A percentile compares a stretch with the other conserved stretches of the same genome.
These are phyloP conservation scores for Euphorbia celastroides DNA, from an alignment of 441 rosid genomes.

Conservation along the genomic window DNA sequence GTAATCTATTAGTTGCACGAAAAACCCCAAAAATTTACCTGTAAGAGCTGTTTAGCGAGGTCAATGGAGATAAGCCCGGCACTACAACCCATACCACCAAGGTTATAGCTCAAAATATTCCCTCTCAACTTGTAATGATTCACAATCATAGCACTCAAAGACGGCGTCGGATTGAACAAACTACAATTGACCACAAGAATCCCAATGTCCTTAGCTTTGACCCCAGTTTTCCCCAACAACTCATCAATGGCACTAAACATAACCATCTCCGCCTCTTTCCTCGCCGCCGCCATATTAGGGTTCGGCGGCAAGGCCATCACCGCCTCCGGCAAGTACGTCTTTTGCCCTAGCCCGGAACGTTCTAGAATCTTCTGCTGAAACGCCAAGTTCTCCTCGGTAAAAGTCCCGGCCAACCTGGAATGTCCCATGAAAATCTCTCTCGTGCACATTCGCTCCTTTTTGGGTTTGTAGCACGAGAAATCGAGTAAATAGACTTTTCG, in stretches of 20 bases:
- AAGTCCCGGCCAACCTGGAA: slow-evolving; percentile 41
- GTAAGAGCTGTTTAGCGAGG: slow-evolving; percentile 71
- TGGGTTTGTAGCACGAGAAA: slow-evolving; percentile 77
- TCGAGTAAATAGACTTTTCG: slow-evolving; percentile 66
- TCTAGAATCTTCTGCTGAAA: slow-evolving; percentile 67
- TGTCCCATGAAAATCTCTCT: slow-evolving; percentile 53
- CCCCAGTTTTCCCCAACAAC: slow-evolving; percentile 62
- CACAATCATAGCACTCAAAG: slow-evolving; percentile 78
- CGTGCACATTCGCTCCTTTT: slow-evolving; percentile 48
- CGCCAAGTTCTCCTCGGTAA: slow-evolving; percentile 52
- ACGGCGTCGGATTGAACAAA: slow-evolving; percentile 86
- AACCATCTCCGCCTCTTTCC: slow-evolving; percentile 64
- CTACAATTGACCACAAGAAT: slow-evolving; percentile 84
- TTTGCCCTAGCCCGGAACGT: slow-evolving; percentile 73
- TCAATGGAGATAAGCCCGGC: slow-evolving; percentile 82
- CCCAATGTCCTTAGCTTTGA: slow-evolving; percentile 69
- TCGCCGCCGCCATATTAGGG: slow-evolving; percentile 68
- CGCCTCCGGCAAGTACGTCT: slow-evolving; percentile 70
- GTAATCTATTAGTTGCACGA: too few species aligned
- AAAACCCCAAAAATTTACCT: slow-evolving; percentile 32
- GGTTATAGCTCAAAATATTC: slow-evolving; percentile 63
- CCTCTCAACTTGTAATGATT: slow-evolving; percentile 80
- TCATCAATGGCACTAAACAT: slow-evolving; percentile 75
- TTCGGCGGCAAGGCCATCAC: slow-evolving; percentile 57
- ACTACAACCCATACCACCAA: slow-evolving; percentile 96